Conservation (phyloP, 2,329 filamentous ascomycete genomes). For the Zopfia rhizophila region DNA sequence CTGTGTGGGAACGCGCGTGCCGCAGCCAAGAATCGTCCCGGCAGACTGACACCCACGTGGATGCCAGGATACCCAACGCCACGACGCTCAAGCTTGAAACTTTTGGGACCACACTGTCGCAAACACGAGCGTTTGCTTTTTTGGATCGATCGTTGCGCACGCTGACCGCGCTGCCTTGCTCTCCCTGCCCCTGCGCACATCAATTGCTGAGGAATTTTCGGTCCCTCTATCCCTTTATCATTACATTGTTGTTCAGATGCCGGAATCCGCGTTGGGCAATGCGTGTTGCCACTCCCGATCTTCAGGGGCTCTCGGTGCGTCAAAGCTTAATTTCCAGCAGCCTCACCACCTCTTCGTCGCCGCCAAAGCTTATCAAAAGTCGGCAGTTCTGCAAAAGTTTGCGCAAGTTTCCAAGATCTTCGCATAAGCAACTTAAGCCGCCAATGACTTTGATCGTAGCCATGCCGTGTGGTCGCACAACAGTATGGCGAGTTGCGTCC, state of each 20-base stretch:
- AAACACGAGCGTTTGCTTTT: not conserved
- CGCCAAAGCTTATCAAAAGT: no score
- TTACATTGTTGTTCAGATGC: conserved; percentile 3
- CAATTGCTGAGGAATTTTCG: conserved; percentile 32
- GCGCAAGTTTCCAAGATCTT: no score
- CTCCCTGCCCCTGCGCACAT: conserved; percentile 25
- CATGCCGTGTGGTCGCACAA: no score
- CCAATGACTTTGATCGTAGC: no score
- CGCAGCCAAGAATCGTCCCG: not conserved
- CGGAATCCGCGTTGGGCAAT: no score
- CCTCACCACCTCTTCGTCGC: conserved; percentile 12
- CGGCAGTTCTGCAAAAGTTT: no score
- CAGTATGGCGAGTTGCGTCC: no score
- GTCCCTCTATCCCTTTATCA: not conserved
- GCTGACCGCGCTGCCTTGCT: conserved; percentile 2
- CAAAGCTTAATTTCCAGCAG: conserved; percentile 28
- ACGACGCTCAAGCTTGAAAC: conserved; percentile 41
- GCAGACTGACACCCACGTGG: conserved; percentile 19
- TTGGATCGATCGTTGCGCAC: conserved; percentile 3
- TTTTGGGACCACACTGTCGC: not conserved
- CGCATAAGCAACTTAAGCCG: no score
- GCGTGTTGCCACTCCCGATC: conserved; percentile 10
- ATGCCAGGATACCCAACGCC: conserved; percentile 26
- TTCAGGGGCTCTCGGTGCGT: conserved; percentile 24
- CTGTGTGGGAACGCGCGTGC: no score